Evolutionary conservation across 1,284 basidiomycete species (phyloP).

Genomic region (Leucoagaricus sp.): DNA sequence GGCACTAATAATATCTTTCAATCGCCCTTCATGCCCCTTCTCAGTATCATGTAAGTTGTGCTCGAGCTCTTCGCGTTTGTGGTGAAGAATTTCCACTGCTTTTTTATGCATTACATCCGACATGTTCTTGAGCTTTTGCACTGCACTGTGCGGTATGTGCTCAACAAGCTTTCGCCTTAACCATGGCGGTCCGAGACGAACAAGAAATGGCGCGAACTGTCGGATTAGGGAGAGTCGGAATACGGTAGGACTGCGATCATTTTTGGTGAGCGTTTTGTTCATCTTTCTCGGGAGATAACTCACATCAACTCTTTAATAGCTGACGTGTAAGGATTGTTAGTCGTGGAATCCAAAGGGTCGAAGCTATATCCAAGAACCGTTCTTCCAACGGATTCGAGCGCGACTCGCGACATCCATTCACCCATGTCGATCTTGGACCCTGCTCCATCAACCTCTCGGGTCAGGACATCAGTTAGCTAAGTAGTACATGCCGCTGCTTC

Average conservation of each 20-base stretch:
- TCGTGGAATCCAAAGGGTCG: constrained; percentile 44
- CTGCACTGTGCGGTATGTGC: constrained; percentile 39
- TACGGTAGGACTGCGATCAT: constrained; percentile 40
- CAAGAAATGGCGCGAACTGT: constrained; percentile 48
- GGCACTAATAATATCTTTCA: constrained; percentile 51
- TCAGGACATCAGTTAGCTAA: constrained; percentile 29
- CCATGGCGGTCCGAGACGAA: constrained; percentile 41
- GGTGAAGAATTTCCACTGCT: constrained; percentile 39
- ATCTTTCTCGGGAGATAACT: constrained; percentile 23
- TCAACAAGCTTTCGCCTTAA: constrained; percentile 49
- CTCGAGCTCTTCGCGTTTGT: constrained; percentile 33
- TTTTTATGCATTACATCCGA: constrained; percentile 50
- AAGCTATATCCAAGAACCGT: constrained; percentile 55
- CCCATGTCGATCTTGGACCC: constrained; percentile 40
- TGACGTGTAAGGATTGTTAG: constrained; percentile 47
- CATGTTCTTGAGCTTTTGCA: constrained; percentile 46
- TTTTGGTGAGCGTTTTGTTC: neutral
- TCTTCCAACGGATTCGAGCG: constrained; percentile 52
- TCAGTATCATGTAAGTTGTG: neutral
- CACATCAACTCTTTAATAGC: constrained; percentile 52
- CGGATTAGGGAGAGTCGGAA: constrained; percentile 47
- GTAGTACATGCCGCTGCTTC: neutral
- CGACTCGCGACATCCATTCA: constrained; percentile 50
- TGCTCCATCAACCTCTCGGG: constrained; percentile 4
- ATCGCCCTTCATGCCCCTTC: constrained; percentile 21